Base-by-base conservation (phyloP, 2,329 filamentous ascomycete species). In the Cytospora paraplurivora region DNA sequence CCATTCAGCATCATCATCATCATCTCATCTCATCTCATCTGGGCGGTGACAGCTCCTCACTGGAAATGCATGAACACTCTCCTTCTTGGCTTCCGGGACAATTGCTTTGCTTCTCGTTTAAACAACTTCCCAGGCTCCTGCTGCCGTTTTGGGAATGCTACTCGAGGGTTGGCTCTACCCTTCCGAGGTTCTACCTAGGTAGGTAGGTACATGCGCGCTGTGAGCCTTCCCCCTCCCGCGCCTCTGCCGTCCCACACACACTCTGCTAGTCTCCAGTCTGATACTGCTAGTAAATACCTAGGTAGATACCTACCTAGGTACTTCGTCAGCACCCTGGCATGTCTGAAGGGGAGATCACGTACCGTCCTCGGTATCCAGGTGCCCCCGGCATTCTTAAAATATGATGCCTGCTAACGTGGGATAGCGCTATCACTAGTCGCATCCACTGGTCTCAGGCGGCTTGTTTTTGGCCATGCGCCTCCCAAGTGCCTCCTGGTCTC, bases 371-470 rank as follows among this genome's bases (percentile, higher is more conserved):
- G 38, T 59, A 53, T 47, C 59, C 27, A 55, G 38, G 38, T 61
- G 55, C 55, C 55, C 59, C 59, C 59, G 59, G 54, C 51, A 53
- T 61, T 38, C n/a, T 47, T 47, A 21, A 19, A 47, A 19, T 27
- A 27, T 52, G 59, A 37, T 38, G 32, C 55, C 49, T 55, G 51
- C 59, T 52, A 61, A 61, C 51, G 51, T 61, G 59, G 51, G 51
- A 61, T 61, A 37, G 59, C 41, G 59, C 19, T 7, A 38, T 61
- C 38, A 41, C 59, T 61, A 61, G 59, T 52, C 51, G 51, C 59
- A 61, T 61, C 59, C 51, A 61, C 59, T 55, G 44, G 44, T 47
- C 21, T 19, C 44, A 47, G 44, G 44, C 44, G 10, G 19, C 17
- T 44, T 44, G 44, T 21, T 47, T n/a, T 47, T 19, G 19, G 44